Base-by-base conservation (phyloP, 1,139 yeast genomes). In the Pneumocystis carinii region DNA sequence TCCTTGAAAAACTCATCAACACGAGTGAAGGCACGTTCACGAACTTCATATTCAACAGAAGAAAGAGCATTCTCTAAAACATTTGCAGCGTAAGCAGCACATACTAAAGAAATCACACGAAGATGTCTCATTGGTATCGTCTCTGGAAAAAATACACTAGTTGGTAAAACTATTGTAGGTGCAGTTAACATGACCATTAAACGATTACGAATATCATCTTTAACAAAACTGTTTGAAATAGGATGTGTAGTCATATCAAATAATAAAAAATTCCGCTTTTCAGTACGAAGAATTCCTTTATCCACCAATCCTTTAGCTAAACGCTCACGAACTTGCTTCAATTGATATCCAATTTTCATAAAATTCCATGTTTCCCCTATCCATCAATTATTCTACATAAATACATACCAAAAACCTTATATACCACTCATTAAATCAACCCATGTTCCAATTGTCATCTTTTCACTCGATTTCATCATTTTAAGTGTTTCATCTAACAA, bases 191-290 rank as follows among this genome's bases (percentile, higher is more conserved):
- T 74, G 62, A 81, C 79, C 67, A 90, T 78, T 42, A 89, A 82
- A 71, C 97, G 81, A 68, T 83, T 81, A 67, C 85, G 83, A 62
- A 83, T 78, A 65, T 89, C 84, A 68, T 86, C 87, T 74, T 90
- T 94, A 70, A 95, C 88, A 60, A 87, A 81, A 64, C 85, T 77
- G 75, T 92, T 98, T 55, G 94, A 87, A 15, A 92, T 83, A 3
- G 99, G 99, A 74, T 94, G 98, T 7, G 98, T 94, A 32, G 98
- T 96, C 97, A 92, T 92, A 75, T 92, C 98, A 70, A 92, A 92
- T 64, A 92, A 78, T 72, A 94, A 84, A 74, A 92, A 92, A 76
- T 89, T 94, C 72, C 90, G 90, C 73, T 96, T 83, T 74, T 92
- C 98, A 1, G 98, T 94, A 75, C 96, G 84, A 71, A 94, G 80